phyloP scores from a whole-genome alignment of 202 grass and related monocot species.

The Hordeum pubiflorum region DNA sequence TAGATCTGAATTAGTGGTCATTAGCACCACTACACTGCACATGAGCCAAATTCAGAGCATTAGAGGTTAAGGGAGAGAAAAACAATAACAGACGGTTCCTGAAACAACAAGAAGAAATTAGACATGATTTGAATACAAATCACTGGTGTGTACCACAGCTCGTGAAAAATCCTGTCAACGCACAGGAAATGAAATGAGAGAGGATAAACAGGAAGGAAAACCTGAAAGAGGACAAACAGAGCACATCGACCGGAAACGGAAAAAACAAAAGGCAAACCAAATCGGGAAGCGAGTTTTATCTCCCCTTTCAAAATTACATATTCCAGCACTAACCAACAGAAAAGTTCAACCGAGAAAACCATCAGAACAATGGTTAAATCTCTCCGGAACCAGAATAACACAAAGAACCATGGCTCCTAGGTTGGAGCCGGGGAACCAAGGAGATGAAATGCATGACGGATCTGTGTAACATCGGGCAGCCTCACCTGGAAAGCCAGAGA shows the following conservation, averaged over 20 bases:
- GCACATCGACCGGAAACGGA: background rate
- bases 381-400: background rate
- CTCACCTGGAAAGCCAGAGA: conserved; percentile 15
- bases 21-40: background rate
- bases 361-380: background rate
- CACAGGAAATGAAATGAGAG: background rate
- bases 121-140: background rate
- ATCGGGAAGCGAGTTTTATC: background rate
- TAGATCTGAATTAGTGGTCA: background rate
- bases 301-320: background rate
- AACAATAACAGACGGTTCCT: background rate
- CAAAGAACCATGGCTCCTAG: background rate
- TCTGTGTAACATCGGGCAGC: background rate
- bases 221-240: background rate
- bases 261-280: background rate
- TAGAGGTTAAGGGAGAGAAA: background rate
- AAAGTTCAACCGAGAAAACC: background rate
- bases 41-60: conserved; percentile 7
- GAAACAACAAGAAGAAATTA: background rate
- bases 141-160: background rate
- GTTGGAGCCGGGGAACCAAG: background rate
- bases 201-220: background rate
- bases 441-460: background rate
- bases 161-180: background rate
- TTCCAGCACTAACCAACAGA: background rate